Percentiles rank a stretch among this genome's conserved stretches.
These are phyloP conservation scores for Endotrypanum monterogeii DNA, from an alignment of 208 protist species.

Conservation along the genomic window DNA sequence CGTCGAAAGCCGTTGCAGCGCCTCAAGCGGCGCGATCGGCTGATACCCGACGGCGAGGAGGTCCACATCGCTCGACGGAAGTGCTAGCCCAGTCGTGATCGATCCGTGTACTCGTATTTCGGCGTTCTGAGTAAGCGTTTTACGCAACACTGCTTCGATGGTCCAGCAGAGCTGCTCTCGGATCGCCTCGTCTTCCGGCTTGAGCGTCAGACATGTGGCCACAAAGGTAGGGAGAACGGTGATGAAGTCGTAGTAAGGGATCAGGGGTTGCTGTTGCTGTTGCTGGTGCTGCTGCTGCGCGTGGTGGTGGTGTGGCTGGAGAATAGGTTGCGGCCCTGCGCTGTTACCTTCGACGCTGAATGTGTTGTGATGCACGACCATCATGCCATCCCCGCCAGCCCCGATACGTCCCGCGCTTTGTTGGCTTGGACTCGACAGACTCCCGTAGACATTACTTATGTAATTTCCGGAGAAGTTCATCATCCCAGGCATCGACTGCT, in stretches of 20 bases:
- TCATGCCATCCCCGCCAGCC: conserved; percentile 7
- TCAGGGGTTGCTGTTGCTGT: conserved; percentile 9
- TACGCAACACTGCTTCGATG: conserved; percentile 56
- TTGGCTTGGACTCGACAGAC: not conserved
- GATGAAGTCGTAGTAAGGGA: conserved; percentile 63
- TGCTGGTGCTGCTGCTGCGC: conserved; percentile 9
- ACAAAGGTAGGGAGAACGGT: conserved; percentile 62
- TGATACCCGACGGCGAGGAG: conserved; percentile 76
- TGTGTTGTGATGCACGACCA: conserved; percentile 6
- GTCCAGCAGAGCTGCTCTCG: conserved; percentile 63
- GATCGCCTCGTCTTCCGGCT: conserved; percentile 37
- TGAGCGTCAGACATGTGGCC: conserved; percentile 57
- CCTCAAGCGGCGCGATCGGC: conserved; percentile 63
- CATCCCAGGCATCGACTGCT: not conserved
- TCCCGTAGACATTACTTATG: not conserved
- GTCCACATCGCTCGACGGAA: conserved; percentile 83
- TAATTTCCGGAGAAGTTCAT: conserved; percentile 4
- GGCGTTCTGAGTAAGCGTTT: conserved; percentile 30
- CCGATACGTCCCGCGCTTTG: not conserved
- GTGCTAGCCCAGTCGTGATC: conserved; percentile 75
- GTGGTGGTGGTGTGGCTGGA: not conserved
- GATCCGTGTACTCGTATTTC: conserved; percentile 79
- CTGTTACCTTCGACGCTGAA: not conserved
- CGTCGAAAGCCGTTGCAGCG: conserved; percentile 65
- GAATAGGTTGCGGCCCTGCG: not conserved